Base-by-base conservation (phyloP, 352 stramenopile species). In the Phytophthora pluvialis region DNA sequence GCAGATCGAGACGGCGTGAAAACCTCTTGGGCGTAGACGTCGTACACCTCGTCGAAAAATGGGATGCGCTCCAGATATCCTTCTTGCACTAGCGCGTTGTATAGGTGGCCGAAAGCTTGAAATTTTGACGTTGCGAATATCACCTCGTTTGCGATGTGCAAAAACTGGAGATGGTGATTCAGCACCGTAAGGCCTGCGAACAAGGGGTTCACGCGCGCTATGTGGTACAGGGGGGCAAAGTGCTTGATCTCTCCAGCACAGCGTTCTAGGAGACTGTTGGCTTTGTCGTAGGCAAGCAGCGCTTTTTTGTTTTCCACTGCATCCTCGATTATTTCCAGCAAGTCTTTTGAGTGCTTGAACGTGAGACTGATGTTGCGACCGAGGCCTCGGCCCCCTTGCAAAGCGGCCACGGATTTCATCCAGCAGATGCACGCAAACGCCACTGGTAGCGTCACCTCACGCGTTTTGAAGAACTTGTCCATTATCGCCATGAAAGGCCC, bases 381-480 rank as follows among this genome's bases (percentile, higher is more conserved):
- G 3, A 77, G 56, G 0, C 57, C 51, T 25, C 31, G 38, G 25
- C 72, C 33, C n/a, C 72, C 64, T 33, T 80, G 60, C 1, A 80
- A 53, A n/a, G 60, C 68, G 13, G 64, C 57, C 6, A 73, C 64
- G 1, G 68, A 70, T 16, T 74, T 74, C 11, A 77, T 21, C 69
- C 69, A 80, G 44, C 72, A 75, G 11, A 71, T 65, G 21, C 58
- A 69, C 3, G 60, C 55, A 33, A 80, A 80, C 35, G 68, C 60
- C 9, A 75, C 51, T 0, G 59, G 64, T 2, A 80, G 15, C 36
- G 53, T 64, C 33, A 72, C 60, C 16, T 60, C 40, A 21, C 57
- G 56, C 8, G 47, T 42, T 8, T 28, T 40, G 10, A 61, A 44
- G 33, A 32, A 77, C 9, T 29, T 51, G 6, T 61, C 42, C 18